Evolutionary conservation across 768 basidiomycete species (phyloP).

Genomic region (Dioszegia crocea): DNA sequence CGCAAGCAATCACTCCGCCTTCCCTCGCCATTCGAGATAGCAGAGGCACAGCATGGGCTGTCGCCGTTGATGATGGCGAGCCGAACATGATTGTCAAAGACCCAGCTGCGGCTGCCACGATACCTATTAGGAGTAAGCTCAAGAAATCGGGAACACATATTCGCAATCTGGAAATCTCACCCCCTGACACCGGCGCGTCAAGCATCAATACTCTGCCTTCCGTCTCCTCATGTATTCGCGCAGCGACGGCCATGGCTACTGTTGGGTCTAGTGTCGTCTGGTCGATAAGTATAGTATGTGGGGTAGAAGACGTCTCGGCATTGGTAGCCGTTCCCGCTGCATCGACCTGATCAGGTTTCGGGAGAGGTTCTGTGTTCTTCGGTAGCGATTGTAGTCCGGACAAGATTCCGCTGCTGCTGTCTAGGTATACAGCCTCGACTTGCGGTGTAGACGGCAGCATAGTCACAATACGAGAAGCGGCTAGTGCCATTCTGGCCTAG

Average conservation of each 20-base stretch:
- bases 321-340: too few species aligned
- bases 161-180: slow-evolving; percentile 52
- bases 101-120: slow-evolving; percentile 78
- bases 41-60: slow-evolving; percentile 26
- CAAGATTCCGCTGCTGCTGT: slow-evolving; percentile 59
- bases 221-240: slow-evolving; percentile 52
- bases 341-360: neutral
- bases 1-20: slow-evolving; percentile 35
- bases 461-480: slow-evolving; percentile 62
- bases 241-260: slow-evolving; percentile 65
- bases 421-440: slow-evolving; percentile 69
- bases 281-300: slow-evolving; percentile 69
- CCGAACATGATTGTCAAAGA: slow-evolving; percentile 90
- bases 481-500: slow-evolving; percentile 30
- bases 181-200: slow-evolving; percentile 92
- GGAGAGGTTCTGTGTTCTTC: slow-evolving; percentile 7
- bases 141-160: neutral
- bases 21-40: slow-evolving; percentile 34
- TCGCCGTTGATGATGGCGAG: slow-evolving; percentile 53
- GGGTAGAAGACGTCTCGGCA: neutral
- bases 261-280: slow-evolving; percentile 84
- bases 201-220: slow-evolving; percentile 67
- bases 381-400: slow-evolving; percentile 58
- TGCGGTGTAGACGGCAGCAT: slow-evolving; percentile 92
- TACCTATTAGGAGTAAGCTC: slow-evolving; percentile 55